Conservation (phyloP, 2,329 filamentous ascomycete species). For the Rhytidhysteron rufulum region DNA sequence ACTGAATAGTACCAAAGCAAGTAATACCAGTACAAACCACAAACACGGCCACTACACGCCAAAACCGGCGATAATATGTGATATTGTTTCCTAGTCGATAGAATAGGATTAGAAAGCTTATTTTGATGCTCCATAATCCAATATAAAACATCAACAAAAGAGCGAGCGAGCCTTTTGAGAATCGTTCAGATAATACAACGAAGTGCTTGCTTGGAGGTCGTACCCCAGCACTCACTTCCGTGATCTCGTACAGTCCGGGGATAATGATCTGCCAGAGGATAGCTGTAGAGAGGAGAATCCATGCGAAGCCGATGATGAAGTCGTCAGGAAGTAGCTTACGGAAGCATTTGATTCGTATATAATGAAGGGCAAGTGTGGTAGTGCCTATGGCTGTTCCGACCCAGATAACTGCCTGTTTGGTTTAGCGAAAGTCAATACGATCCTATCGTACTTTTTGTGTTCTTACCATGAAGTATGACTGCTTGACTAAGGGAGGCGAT, state of each 20-base stretch:
- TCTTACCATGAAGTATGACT: too few species aligned
- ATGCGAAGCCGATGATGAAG: slow-evolving; percentile 5
- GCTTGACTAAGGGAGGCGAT: too few species aligned
- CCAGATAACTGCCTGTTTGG: too few species aligned
- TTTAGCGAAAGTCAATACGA: too few species aligned
- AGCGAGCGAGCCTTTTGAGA: neutral
- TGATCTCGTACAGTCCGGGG: slow-evolving; percentile 3
- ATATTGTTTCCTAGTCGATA: slow-evolving; percentile 6
- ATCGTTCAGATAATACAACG: neutral
- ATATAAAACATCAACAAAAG: slow-evolving; percentile 9
- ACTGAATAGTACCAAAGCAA: too few species aligned
- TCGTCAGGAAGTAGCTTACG: slow-evolving; percentile 6
- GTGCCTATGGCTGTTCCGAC: too few species aligned
- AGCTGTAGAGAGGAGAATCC: slow-evolving; percentile 6
- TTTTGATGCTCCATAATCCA: slow-evolving; percentile 9
- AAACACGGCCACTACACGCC: slow-evolving; percentile 8
- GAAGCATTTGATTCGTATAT: slow-evolving; percentile 4
- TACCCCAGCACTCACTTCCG: slow-evolving; percentile 1
- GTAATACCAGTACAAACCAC: too few species aligned
- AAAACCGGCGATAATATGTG: slow-evolving; percentile 2
- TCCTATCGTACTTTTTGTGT: too few species aligned
- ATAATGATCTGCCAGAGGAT: slow-evolving; percentile 5
- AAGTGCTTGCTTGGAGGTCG: slow-evolving; percentile 2
- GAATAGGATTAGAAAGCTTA: slow-evolving; percentile 13
- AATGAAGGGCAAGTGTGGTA: too few species aligned